phyloP scores from a whole-genome alignment of 2,329 filamentous ascomycete genomes.

The Basipetospora chlamydospora region DNA sequence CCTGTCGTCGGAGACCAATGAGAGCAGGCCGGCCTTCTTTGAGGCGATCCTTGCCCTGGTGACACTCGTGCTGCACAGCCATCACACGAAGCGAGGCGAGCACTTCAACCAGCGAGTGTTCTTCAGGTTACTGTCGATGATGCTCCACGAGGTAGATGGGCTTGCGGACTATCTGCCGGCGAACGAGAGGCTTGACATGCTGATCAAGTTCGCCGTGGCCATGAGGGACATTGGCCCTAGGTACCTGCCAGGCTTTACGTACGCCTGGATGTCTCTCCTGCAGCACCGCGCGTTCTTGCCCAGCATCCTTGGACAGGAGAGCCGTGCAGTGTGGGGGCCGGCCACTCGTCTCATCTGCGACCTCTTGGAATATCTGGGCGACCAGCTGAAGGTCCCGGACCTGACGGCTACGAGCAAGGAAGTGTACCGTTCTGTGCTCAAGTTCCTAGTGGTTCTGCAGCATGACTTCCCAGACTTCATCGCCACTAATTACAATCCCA shows the following conservation, averaged over 20 bases:
- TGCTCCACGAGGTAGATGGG: slow-evolving; percentile 60
- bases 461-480: slow-evolving; percentile 94
- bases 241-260: slow-evolving; percentile 69
- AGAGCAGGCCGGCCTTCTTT: slow-evolving; percentile 50
- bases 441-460: slow-evolving; percentile 71
- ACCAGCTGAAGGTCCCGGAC: slow-evolving; percentile 61
- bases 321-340: slow-evolving; percentile 53
- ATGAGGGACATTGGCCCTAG: slow-evolving; percentile 62
- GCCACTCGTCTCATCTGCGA: slow-evolving; percentile 62
- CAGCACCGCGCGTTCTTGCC: slow-evolving; percentile 79
- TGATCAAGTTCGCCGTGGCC: slow-evolving; percentile 55
- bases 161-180: slow-evolving; percentile 43
- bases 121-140: slow-evolving; percentile 72
- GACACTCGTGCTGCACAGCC: slow-evolving; percentile 69
- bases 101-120: slow-evolving; percentile 80
- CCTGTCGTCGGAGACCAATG: slow-evolving; percentile 23
- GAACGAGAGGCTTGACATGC: slow-evolving; percentile 51
- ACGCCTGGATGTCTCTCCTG: slow-evolving; percentile 70
- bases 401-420: slow-evolving; percentile 60
- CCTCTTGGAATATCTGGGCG: slow-evolving; percentile 59
- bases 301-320: slow-evolving; percentile 48
- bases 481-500: slow-evolving; percentile 68
- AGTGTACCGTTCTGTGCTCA: slow-evolving; percentile 70
- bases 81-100: slow-evolving; percentile 68
- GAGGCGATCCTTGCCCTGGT: slow-evolving; percentile 67